Percentiles rank a stretch among this genome's conserved stretches.
phyloP scores from a whole-genome alignment of 345 rosid species.

The Lepidium didymum region DNA sequence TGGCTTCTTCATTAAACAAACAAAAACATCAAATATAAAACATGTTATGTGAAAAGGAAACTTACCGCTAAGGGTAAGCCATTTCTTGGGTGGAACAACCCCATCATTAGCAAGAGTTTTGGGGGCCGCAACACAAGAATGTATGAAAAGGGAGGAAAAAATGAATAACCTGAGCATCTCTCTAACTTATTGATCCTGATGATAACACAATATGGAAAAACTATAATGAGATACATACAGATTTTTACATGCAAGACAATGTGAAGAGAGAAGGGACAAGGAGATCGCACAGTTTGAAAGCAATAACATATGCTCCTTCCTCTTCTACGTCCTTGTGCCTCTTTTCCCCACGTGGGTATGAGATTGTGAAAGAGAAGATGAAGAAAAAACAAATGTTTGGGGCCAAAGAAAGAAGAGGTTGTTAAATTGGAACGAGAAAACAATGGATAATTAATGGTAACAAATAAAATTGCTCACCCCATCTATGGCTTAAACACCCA shows the following conservation, averaged over 20 bases:
- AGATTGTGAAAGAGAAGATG: constrained; percentile 11
- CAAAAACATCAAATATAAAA: not conserved
- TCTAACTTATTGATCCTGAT: constrained; percentile 9
- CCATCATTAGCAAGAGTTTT: not conserved
- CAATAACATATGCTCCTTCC: constrained; percentile 22
- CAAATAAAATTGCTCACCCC: not conserved
- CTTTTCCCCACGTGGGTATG: not conserved
- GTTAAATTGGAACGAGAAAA: not conserved
- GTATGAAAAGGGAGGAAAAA: constrained; percentile 37
- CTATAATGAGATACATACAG: not conserved
- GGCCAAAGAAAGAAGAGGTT: constrained; percentile 17
- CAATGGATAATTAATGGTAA: not conserved
- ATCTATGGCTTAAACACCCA: constrained; percentile 1
- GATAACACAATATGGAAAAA: not conserved
- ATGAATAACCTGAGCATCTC: constrained; percentile 49
- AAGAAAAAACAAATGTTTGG: constrained; percentile 7
- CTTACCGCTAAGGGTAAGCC: constrained; percentile 56
- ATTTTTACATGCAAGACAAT: not conserved
- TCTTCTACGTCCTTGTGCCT: constrained; percentile 16
- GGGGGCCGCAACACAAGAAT: constrained; percentile 29
- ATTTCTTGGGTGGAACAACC: constrained; percentile 33
- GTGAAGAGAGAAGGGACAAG: not conserved
- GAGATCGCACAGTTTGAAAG: not conserved
- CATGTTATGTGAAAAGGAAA: not conserved
- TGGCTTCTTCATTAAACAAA: not conserved